Percentiles rank a stretch among this genome's conserved stretches.
phyloP scores from a whole-genome alignment of 306 rosid species.

The Trichosanthes truncata region DNA sequence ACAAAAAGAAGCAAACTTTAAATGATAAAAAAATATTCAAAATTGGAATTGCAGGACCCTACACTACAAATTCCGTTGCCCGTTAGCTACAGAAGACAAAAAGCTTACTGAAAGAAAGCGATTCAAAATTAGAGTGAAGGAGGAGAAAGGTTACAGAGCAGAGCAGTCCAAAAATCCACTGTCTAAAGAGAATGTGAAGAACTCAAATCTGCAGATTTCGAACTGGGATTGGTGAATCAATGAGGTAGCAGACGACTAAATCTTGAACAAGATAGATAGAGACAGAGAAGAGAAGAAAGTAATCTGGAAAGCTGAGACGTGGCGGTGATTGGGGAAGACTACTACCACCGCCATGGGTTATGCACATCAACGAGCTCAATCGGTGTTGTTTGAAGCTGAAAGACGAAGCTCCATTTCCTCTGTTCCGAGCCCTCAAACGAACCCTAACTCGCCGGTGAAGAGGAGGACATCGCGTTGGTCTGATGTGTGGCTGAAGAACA shows the following conservation, averaged over 20 bases:
- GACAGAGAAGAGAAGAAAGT: background rate
- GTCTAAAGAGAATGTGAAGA: background rate
- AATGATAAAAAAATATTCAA: constrained; percentile 11
- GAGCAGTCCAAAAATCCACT: background rate
- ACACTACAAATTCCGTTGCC: constrained; percentile 5
- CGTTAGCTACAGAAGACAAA: background rate
- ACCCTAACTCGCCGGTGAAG: constrained; percentile 22
- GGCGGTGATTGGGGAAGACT: background rate
- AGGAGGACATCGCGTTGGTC: constrained; percentile 46
- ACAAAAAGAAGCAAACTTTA: background rate
- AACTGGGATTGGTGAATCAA: background rate
- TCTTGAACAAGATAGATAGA: background rate
- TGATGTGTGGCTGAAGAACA: constrained; percentile 49
- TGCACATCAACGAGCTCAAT: background rate
- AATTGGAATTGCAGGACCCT: constrained; percentile 4
- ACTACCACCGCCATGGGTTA: background rate
- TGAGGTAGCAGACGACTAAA: background rate
- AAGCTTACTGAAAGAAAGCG: background rate
- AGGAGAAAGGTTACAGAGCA: background rate
- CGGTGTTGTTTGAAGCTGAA: constrained; percentile 38
- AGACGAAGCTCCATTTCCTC: constrained; percentile 24
- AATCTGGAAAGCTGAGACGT: background rate
- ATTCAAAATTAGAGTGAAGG: background rate
- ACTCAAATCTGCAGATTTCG: background rate
- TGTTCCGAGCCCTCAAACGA: constrained; percentile 11